Evolutionary conservation across 2,329 filamentous ascomycete genomes (phyloP).

Genomic region (Diaporthe sp.): DNA sequence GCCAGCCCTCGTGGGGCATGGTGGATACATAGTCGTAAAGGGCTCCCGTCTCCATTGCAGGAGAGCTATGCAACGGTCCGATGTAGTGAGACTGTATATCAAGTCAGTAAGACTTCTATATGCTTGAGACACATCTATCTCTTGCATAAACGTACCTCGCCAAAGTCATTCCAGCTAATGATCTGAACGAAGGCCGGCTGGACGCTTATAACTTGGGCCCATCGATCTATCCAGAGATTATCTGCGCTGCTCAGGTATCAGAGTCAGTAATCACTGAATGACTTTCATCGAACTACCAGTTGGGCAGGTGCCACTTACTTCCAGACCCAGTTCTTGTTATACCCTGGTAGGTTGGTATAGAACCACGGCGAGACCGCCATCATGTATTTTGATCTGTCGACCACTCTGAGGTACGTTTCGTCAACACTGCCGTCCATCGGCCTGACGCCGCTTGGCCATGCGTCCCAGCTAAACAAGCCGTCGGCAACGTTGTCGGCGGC

Average conservation of each 20-base stretch:
- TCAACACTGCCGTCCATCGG: slow-evolving; percentile 50
- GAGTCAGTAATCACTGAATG: not conserved
- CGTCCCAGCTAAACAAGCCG: slow-evolving; percentile 54
- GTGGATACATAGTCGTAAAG: slow-evolving; percentile 18
- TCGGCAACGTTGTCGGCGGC: slow-evolving; percentile 44
- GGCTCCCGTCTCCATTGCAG: not conserved
- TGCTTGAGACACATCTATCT: not conserved
- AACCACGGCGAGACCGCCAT: slow-evolving; percentile 72
- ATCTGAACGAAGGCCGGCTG: slow-evolving; percentile 59
- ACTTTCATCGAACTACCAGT: not conserved
- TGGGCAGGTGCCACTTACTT: slow-evolving; percentile 50
- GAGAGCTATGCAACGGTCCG: slow-evolving; percentile 52
- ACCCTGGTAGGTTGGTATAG: slow-evolving; percentile 69
- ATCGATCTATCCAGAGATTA: slow-evolving; percentile 70
- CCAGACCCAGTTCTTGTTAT: slow-evolving; percentile 73
- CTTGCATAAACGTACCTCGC: slow-evolving; percentile 45
- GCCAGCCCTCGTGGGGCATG: slow-evolving; percentile 22
- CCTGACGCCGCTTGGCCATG: slow-evolving; percentile 51
- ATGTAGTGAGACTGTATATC: slow-evolving; percentile 62
- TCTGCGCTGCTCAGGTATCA: slow-evolving; percentile 49
- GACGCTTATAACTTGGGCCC: slow-evolving; percentile 67
- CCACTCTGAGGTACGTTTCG: slow-evolving; percentile 48
- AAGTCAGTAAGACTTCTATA: not conserved
- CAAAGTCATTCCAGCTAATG: slow-evolving; percentile 64
- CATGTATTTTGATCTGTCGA: slow-evolving; percentile 57